A percentile compares a stretch with the other conserved stretches of the same genome.
Evolutionary conservation across 306 rosid species (phyloP).

Genomic region (Amphicarpaea edgeworthii): DNA sequence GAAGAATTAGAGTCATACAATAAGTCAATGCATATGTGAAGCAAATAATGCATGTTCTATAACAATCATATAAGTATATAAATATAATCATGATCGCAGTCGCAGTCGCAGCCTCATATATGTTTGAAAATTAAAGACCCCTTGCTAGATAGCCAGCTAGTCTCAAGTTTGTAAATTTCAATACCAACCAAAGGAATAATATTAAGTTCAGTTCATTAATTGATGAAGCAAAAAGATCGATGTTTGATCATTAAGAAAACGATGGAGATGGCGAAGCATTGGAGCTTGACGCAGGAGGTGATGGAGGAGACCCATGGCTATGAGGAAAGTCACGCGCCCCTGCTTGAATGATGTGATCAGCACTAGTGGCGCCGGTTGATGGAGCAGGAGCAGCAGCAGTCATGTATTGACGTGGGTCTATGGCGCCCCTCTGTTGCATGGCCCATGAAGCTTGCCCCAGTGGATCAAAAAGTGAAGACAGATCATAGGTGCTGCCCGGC

Average conservation of each 20-base stretch:
- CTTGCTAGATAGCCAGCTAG: conserved; percentile 11
- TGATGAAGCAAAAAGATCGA: background rate
- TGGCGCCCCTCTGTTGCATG: conserved; percentile 64
- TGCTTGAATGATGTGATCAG: conserved; percentile 58
- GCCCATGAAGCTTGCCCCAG: conserved; percentile 67
- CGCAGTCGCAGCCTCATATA: too few species aligned
- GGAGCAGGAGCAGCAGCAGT: conserved; percentile 33
- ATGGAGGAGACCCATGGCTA: conserved; percentile 55
- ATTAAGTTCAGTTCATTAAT: background rate
- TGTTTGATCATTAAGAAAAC: conserved; percentile 56
- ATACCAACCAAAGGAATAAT: conserved; percentile 32
- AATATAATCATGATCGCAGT: too few species aligned
- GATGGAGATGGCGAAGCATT: conserved; percentile 56
- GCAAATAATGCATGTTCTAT: too few species aligned
- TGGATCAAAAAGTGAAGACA: conserved; percentile 74
- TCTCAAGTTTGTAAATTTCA: conserved; percentile 1
- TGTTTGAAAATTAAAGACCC: conserved; percentile 38
- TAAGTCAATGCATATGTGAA: too few species aligned
- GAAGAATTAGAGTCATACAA: too few species aligned
- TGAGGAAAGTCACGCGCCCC: conserved; percentile 68
- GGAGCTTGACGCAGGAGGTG: conserved; percentile 48
- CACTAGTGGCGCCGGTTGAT: conserved; percentile 13
- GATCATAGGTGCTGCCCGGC: conserved; percentile 58
- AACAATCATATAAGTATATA: too few species aligned
- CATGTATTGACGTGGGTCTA: conserved; percentile 60